phyloP scores from a whole-genome alignment of 2,329 filamentous ascomycete species.

The Epichloe coenophiala region DNA sequence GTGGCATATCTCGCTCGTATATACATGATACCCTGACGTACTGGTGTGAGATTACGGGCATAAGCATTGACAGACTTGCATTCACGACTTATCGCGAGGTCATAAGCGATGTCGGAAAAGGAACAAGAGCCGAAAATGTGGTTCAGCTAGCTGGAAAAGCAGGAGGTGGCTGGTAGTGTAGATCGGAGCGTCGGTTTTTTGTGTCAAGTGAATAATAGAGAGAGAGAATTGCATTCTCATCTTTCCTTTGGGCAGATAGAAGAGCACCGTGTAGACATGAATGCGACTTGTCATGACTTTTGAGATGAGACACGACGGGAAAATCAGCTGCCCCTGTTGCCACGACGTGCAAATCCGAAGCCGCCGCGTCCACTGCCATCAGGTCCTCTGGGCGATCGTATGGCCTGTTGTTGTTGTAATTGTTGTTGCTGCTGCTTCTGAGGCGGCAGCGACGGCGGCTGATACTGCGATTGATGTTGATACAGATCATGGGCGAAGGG shows the following conservation, averaged over 20 bases:
- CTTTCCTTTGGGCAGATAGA: background rate
- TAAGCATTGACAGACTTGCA: constrained; percentile 57
- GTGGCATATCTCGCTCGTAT: constrained; percentile 51
- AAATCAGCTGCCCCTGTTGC: constrained; percentile 27
- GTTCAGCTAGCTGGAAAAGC: constrained; percentile 81
- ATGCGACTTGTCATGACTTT: background rate
- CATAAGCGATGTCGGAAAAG: constrained; percentile 85
- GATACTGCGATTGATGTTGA: background rate
- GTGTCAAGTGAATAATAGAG: background rate
- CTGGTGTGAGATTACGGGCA: constrained; percentile 62
- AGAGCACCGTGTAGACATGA: constrained; percentile 12
- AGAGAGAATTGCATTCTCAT: background rate
- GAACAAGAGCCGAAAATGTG: constrained; percentile 63
- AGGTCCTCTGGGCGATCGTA: constrained; percentile 65
- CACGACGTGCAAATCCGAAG: constrained; percentile 60
- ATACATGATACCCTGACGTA: constrained; percentile 58
- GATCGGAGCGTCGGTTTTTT: background rate
- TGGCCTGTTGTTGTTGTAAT: constrained; percentile 52
- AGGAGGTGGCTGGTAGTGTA: constrained; percentile 74
- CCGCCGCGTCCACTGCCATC: constrained; percentile 64
- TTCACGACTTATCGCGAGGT: constrained; percentile 87
- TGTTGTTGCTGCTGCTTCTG: background rate
- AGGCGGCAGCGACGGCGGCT: background rate
- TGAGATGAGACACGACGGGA: background rate
- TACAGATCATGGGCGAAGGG: constrained; percentile 36